Evolutionary conservation across 2,329 filamentous ascomycete species (phyloP).

Genomic region (Penicillium sp.): DNA sequence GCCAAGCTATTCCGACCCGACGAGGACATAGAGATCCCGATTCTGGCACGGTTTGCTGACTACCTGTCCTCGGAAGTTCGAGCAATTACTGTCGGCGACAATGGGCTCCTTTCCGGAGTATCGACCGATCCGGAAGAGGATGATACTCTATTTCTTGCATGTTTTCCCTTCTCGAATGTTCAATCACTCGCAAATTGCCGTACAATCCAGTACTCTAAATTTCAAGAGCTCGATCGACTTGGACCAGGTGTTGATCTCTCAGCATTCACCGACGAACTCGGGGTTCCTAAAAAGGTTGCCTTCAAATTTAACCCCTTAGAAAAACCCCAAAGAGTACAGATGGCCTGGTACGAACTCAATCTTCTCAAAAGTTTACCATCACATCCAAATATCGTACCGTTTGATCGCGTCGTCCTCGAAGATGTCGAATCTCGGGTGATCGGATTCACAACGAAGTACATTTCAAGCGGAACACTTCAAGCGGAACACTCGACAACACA

Average conservation of each 20-base stretch:
- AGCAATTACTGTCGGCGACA: conserved; percentile 28
- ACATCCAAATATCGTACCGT: conserved; percentile 39
- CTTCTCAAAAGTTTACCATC: conserved; percentile 34
- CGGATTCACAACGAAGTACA: conserved; percentile 37
- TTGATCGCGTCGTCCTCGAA: conserved; percentile 38
- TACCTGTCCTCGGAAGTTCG: conserved; percentile 27
- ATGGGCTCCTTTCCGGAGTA: conserved; percentile 29
- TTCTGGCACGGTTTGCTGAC: conserved; percentile 29
- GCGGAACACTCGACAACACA: conserved; percentile 34
- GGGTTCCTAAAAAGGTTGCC: conserved; percentile 20
- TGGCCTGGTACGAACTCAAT: conserved; percentile 38
- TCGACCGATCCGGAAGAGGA: conserved; percentile 32
- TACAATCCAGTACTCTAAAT: conserved; percentile 26
- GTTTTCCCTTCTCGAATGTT: conserved; percentile 25
- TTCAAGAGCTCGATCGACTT: conserved; percentile 29
- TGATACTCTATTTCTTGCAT: conserved; percentile 25
- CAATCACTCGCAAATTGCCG: conserved; percentile 21
- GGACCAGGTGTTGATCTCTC: conserved; percentile 25
- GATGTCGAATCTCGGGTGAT: conserved; percentile 35
- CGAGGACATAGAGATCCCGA: conserved; percentile 23
- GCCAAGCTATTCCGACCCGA: conserved; percentile 32
- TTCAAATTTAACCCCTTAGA: conserved; percentile 32
- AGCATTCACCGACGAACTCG: conserved; percentile 24
- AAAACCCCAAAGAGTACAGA: conserved; percentile 23
- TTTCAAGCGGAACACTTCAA: conserved; percentile 35